These are phyloP conservation scores for Salix suchowensis DNA, from an alignment of 345 rosid genomes.

Conservation along the genomic window DNA sequence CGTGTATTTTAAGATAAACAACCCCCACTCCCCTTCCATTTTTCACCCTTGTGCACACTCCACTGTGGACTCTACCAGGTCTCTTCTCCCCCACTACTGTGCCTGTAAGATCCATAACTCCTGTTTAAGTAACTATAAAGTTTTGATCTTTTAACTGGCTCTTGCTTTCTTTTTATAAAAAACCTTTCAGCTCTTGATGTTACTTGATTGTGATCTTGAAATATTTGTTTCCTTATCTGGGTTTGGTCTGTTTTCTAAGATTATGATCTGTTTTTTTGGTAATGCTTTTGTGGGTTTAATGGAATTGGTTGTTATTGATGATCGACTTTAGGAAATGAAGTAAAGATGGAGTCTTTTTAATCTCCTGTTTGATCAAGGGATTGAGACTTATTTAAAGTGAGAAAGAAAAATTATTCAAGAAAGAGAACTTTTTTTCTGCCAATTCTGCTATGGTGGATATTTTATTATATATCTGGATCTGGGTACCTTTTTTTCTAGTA, in stretches of 20 bases:
- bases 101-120: neutral
- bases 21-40: neutral
- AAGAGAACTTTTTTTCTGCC: neutral
- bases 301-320: neutral
- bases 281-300: neutral
- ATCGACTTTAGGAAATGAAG: neutral
- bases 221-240: neutral
- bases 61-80: neutral
- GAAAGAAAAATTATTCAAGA: neutral
- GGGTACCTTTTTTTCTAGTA: neutral
- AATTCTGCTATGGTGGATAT: neutral
- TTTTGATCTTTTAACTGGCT: neutral
- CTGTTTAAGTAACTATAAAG: neutral
- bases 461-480: neutral
- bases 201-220: neutral
- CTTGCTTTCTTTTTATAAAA: neutral
- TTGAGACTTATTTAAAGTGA: neutral
- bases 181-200: neutral
- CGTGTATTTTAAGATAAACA: slow-evolving; percentile 11
- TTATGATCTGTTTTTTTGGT: too few species aligned
- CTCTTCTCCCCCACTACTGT: neutral
- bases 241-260: neutral
- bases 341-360: neutral
- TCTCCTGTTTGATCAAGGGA: neutral
- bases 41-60: neutral